Base-by-base conservation (phyloP, 495 filamentous ascomycete species). In the Filosporella fistucella region DNA sequence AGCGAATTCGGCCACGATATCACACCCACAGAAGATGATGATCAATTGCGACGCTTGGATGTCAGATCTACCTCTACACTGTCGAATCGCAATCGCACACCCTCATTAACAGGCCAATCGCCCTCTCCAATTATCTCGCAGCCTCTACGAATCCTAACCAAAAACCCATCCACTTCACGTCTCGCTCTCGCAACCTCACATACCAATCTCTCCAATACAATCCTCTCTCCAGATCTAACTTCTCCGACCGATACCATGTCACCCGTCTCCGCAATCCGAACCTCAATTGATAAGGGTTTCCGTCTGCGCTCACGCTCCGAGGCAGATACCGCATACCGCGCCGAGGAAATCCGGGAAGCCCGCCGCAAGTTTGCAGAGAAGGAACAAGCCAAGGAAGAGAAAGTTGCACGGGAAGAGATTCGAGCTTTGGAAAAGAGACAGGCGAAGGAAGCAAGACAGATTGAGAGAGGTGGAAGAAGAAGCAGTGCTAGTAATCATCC, bases 361-460 rank as follows among this genome's bases (percentile, higher is more conserved):
- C 74, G 75, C 28, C 71, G 72, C 47, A 72, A 69, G 45, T 79
- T 77, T 45, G 66, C 72, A 54, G 67, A 71, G 61, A 72, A 68
- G 44, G 74, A 79, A 56, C 62, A 64, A 5, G 71, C 63, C 46
- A 78, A 79, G 64, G 69, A 76, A 35, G 75, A 79, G 51, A 75
- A 74, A 55, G 71, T 71, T 40, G 75, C 69, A 30, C 73, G 70
- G n/a, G 72, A 76, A 46, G 66, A 75, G 65, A 70, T 78, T 54
- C 64, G 63, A 3, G 43, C 41, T 8, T 11, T 45, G 26, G 55
- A 57, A 44, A 61, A 58, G 47, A 20, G 46, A 5, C 41, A 52
- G 14, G 37, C 52, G 33, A 58, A 53, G 42, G 55, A 58, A 24
- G 58, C 58, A 1, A 28, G 26, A 14, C 36, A 52, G 51, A 50